phyloP scores from a whole-genome alignment of 1,284 basidiomycete species.

The Apiotrichum gracile region DNA sequence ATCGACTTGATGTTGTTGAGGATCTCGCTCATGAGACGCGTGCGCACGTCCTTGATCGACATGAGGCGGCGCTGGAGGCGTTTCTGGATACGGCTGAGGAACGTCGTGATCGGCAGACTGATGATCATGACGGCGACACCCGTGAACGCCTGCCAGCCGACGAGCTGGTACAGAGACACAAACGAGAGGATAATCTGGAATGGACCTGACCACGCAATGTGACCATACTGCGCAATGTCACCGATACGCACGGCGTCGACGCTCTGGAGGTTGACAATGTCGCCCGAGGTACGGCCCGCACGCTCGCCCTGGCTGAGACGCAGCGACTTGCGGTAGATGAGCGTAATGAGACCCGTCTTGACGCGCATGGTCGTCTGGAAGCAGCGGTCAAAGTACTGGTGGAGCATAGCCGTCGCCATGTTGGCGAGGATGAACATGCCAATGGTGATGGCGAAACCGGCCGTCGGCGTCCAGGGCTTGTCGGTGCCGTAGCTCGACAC shows the following conservation, averaged over 20 bases:
- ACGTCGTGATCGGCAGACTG: conserved; percentile 68
- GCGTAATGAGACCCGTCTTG: conserved; percentile 75
- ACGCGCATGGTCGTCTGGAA: conserved; percentile 70
- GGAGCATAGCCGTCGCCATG: conserved; percentile 72
- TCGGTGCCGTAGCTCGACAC: conserved; percentile 61
- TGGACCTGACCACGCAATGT: conserved; percentile 51
- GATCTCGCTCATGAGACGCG: conserved; percentile 55
- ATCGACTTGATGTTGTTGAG: conserved; percentile 79
- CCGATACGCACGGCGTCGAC: conserved; percentile 75
- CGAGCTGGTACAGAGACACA: conserved; percentile 75
- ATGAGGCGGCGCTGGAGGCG: conserved; percentile 79
- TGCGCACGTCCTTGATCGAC: conserved; percentile 67
- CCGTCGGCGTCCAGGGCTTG: conserved; percentile 33
- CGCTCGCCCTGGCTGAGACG: conserved; percentile 79
- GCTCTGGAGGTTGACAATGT: conserved; percentile 91
- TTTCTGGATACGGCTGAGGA: conserved; percentile 70
- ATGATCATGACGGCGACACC: conserved; percentile 88
- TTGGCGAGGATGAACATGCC: conserved; percentile 75
- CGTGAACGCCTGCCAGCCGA: conserved; percentile 88
- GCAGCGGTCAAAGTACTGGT: conserved; percentile 62
- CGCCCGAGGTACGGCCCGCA: conserved; percentile 66
- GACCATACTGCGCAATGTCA: conserved; percentile 73
- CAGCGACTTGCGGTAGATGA: conserved; percentile 81
- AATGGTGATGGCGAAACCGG: conserved; percentile 70
- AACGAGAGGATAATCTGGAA: conserved; percentile 76